Percentiles rank a stretch among this genome's conserved stretches.
phyloP scores from a whole-genome alignment of 2,329 filamentous ascomycete genomes.

The Neofusicoccum laricinum region DNA sequence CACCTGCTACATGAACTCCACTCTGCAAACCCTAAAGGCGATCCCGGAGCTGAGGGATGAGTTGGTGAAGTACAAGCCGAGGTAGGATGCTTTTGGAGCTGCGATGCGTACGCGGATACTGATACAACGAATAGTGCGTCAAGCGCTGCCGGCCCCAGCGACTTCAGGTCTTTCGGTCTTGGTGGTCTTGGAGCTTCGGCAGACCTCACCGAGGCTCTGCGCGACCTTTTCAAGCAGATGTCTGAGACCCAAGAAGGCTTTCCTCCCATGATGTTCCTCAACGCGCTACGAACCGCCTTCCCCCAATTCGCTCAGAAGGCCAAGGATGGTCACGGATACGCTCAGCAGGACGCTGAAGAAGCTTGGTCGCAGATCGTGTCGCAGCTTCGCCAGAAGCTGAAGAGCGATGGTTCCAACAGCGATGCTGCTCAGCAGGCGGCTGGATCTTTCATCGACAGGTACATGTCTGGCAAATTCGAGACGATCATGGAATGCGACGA shows the following conservation, averaged over 20 bases:
- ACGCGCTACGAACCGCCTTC: constrained; percentile 72
- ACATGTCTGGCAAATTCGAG: constrained; percentile 79
- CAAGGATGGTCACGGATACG: constrained; percentile 77
- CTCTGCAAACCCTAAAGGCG: constrained; percentile 81
- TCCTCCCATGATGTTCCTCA: constrained; percentile 77
- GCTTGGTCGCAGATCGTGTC: constrained; percentile 95
- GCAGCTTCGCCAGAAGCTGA: constrained; percentile 75
- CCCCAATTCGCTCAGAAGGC: constrained; percentile 92
- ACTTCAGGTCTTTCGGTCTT: constrained; percentile 52
- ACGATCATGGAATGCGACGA: constrained; percentile 83
- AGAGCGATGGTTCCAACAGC: constrained; percentile 53
- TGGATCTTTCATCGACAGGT: constrained; percentile 83
- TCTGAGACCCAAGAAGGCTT: constrained; percentile 84
- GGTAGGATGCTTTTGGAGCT: constrained; percentile 24
- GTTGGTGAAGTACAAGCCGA: constrained; percentile 60
- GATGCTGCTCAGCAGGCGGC: constrained; percentile 19
- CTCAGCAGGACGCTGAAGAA: constrained; percentile 98
- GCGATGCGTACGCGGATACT: background rate
- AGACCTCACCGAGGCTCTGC: constrained; percentile 74
- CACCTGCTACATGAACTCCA: constrained; percentile 98
- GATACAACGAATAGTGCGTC: constrained; percentile 17
- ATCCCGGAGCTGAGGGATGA: constrained; percentile 89
- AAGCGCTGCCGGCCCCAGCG: constrained; percentile 30
- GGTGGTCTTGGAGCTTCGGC: constrained; percentile 57
- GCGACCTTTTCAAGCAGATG: constrained; percentile 87